Base-by-base conservation (phyloP, 805 yeast species). In the Myxozyma kluyveri region DNA sequence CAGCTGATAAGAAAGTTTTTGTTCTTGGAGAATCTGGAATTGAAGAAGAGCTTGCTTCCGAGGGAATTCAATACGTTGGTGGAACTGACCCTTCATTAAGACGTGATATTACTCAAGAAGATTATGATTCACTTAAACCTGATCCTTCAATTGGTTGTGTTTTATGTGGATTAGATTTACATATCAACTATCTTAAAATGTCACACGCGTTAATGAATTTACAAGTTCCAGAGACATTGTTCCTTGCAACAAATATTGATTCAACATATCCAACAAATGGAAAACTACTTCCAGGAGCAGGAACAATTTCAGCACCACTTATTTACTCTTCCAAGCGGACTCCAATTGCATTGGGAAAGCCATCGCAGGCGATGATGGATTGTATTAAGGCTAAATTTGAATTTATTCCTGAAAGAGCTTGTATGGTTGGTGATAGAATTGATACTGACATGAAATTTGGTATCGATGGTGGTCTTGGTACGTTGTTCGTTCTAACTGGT, bases 361-460 rank as follows among this genome's bases (percentile, higher is more conserved):
- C 99, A 21, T 82, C 83, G 50, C 81, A 79, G 59, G 83, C 84
- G 49, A 90, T 93, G 96, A 79, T 93, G 83, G 87, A 88, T 65
- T 83, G 95, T 19, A 86, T 93, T 66, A 79, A 83, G 56, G 86
- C 86, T 2, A 81, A 82, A 32, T 77, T 74, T 57, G 68, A 77
- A 18, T 72, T 81, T 31, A 81, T 81, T 47, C 72, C 75, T 7
- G 52, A 58, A 27, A 76, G 80, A 52, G 83, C 95, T 10, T 77
- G 91, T 59, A 93, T 93, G 98, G 80, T 93, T 52, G 99, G 99
- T 19, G 99, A 93, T 67, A 77, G 99, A 60, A 74, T 93, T 53
- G 91, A 93, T 68, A 93, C 99, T 0, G 99, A 93, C 64, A 91
- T 93, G 83, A 79, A 78, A 65, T 93, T 93, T 68, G 99, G 98